Evolutionary conservation across 176 grass and related monocot species (phyloP).

Genomic region (Pharus latifolius): DNA sequence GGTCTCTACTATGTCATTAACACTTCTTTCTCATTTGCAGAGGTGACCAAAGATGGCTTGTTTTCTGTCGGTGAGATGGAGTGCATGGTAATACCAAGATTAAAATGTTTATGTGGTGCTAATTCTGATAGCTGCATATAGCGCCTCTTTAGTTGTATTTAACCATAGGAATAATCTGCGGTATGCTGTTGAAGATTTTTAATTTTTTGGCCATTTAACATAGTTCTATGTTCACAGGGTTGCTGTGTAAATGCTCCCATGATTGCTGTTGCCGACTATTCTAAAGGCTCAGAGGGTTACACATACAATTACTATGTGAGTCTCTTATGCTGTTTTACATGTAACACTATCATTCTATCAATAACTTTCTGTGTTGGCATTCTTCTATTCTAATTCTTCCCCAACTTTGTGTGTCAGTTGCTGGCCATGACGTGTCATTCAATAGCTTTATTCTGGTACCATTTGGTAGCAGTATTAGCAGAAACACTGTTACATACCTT

Average conservation of each 20-base stretch:
- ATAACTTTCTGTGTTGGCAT: not conserved
- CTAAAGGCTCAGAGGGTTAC: slow-evolving; percentile 69
- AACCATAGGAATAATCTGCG: not conserved
- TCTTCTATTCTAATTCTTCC: not conserved
- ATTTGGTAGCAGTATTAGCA: slow-evolving; percentile 20
- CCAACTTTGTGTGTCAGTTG: not conserved
- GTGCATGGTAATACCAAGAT: slow-evolving; percentile 61
- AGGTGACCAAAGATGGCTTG: slow-evolving; percentile 91
- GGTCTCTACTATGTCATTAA: not conserved
- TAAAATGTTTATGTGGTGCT: not conserved
- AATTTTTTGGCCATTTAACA: not conserved
- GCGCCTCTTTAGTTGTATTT: not conserved
- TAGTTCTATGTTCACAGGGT: slow-evolving; percentile 26
- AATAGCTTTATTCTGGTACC: not conserved
- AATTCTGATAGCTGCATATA: not conserved
- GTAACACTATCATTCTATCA: not conserved
- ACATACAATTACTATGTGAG: slow-evolving; percentile 82
- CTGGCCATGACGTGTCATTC: not conserved
- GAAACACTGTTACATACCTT: too few species aligned
- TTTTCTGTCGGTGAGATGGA: slow-evolving; percentile 98
- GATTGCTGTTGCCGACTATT: slow-evolving; percentile 73
- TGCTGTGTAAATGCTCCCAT: slow-evolving; percentile 88
- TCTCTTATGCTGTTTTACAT: not conserved
- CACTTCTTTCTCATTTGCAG: slow-evolving; percentile 40
- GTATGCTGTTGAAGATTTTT: not conserved